Percentiles rank a stretch among this genome's conserved stretches.
Conservation (phyloP, 768 basidiomycete species). For the Ephemerocybe angulata region DNA sequence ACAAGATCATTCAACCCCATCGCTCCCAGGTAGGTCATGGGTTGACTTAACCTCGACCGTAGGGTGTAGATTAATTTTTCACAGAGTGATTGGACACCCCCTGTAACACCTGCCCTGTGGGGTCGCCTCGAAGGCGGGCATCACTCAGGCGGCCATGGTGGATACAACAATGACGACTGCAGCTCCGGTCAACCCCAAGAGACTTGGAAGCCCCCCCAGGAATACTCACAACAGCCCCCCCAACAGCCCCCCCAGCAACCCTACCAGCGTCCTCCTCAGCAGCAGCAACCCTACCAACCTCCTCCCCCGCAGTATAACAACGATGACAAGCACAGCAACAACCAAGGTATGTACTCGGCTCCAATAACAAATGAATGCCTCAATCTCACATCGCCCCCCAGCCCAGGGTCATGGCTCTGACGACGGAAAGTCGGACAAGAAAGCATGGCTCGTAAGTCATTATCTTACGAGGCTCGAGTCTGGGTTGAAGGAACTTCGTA, state of each 20-base stretch:
- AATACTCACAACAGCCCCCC: slow-evolving; percentile 11
- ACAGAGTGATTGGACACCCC: slow-evolving; percentile 68
- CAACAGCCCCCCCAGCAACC: slow-evolving; percentile 25
- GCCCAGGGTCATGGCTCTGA: slow-evolving; percentile 16
- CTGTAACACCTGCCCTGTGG: slow-evolving; percentile 64
- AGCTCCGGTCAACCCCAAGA: slow-evolving; percentile 24
- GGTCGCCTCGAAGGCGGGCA: slow-evolving; percentile 38
- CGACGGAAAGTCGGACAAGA: slow-evolving; percentile 36
- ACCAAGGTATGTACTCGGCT: slow-evolving; percentile 6
- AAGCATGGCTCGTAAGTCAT: slow-evolving; percentile 3
- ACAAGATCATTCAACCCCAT: slow-evolving; percentile 74
- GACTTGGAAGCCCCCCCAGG: slow-evolving; percentile 25
- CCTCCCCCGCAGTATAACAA: not conserved
- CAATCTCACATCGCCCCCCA: slow-evolving; percentile 17
- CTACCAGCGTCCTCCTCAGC: slow-evolving; percentile 25
- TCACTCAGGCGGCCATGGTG: too few relatives aligned
- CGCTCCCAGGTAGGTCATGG: slow-evolving; percentile 51
- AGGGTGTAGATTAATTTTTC: not conserved
- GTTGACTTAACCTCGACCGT: not conserved
- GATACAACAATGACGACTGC: slow-evolving; percentile 17
- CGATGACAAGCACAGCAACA: slow-evolving; percentile 8
- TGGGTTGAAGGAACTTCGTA: not conserved
- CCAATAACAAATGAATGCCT: not conserved
- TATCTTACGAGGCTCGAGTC: not conserved
- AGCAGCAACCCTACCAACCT: slow-evolving; percentile 14